phyloP scores from a whole-genome alignment of 2,329 filamentous ascomycete species.

The Colletotrichum sansevieriae region DNA sequence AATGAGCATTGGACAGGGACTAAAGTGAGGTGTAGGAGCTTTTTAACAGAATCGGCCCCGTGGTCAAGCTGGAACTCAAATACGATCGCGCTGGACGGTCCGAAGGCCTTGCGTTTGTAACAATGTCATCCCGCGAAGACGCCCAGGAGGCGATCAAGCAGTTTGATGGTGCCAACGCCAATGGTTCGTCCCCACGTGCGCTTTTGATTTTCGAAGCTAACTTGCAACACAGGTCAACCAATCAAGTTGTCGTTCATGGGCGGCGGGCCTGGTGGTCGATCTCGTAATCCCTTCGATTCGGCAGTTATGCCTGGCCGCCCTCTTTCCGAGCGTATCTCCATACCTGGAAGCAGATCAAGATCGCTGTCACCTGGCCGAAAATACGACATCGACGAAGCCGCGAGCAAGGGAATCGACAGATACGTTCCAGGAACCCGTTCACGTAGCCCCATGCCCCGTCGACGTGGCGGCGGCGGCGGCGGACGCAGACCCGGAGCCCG shows the following conservation, averaged over 20 bases:
- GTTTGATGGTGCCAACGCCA: constrained; percentile 91
- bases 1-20: constrained; percentile 15
- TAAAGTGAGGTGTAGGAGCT: constrained; percentile 71
- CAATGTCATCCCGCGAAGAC: constrained; percentile 78
- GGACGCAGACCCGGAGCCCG: constrained; percentile 62
- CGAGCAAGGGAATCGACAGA: constrained; percentile 79
- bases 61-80: constrained; percentile 76
- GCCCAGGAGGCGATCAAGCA: constrained; percentile 81
- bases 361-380: constrained; percentile 67
- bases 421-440: constrained; percentile 77
- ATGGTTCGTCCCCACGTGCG: constrained; percentile 63
- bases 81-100: constrained; percentile 93
- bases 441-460: constrained; percentile 70
- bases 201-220: not conserved
- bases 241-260: constrained; percentile 80
- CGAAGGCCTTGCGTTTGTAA: constrained; percentile 86
- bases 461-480: constrained; percentile 61
- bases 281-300: constrained; percentile 69
- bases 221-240: constrained; percentile 72
- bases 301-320: constrained; percentile 68
- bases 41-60: constrained; percentile 81
- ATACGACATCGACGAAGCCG: constrained; percentile 67
- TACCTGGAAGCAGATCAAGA: constrained; percentile 69
- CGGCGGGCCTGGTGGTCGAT: constrained; percentile 54
- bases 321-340: constrained; percentile 72